Evolutionary conservation across 805 yeast genomes (phyloP).

Genomic region (Cyberlindnera euphorbiiphila): DNA sequence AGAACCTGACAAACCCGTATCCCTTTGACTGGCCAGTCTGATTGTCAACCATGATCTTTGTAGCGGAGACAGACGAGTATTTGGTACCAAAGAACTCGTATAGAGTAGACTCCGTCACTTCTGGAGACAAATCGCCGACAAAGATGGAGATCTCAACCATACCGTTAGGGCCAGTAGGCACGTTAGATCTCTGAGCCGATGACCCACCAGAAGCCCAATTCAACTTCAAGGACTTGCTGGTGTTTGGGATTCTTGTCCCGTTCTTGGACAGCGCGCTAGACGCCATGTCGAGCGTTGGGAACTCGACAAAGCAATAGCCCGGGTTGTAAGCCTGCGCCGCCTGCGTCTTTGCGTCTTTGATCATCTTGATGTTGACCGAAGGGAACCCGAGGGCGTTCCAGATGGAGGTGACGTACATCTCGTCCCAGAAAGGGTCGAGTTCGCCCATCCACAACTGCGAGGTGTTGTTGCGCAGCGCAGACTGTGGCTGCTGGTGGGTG

Average conservation of each 20-base stretch:
- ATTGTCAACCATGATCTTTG: slow-evolving; percentile 75
- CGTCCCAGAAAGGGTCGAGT: slow-evolving; percentile 81
- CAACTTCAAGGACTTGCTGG: slow-evolving; percentile 55
- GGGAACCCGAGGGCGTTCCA: slow-evolving; percentile 72
- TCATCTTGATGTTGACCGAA: slow-evolving; percentile 58
- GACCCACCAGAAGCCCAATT: slow-evolving; percentile 75
- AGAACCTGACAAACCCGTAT: slow-evolving; percentile 85
- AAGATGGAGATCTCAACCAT: slow-evolving; percentile 61
- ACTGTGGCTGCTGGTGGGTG: slow-evolving; percentile 9
- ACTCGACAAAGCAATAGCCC: slow-evolving; percentile 82
- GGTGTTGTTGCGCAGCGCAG: slow-evolving; percentile 18
- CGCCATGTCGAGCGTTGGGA: slow-evolving; percentile 57
- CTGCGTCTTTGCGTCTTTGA: slow-evolving; percentile 50
- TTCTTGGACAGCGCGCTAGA: slow-evolving; percentile 61
- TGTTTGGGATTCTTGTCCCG: slow-evolving; percentile 66
- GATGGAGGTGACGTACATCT: slow-evolving; percentile 55
- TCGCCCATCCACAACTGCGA: slow-evolving; percentile 83
- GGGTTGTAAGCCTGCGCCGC: slow-evolving; percentile 38
- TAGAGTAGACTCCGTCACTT: slow-evolving; percentile 62
- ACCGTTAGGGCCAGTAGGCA: slow-evolving; percentile 10
- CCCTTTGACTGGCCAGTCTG: slow-evolving; percentile 71
- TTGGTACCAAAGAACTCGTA: slow-evolving; percentile 62
- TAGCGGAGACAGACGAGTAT: slow-evolving; percentile 71
- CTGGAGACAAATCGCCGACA: slow-evolving; percentile 80
- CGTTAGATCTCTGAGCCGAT: slow-evolving; percentile 10